Evolutionary conservation across 805 yeast genomes (phyloP).

Genomic region (Candida jianshihensis): DNA sequence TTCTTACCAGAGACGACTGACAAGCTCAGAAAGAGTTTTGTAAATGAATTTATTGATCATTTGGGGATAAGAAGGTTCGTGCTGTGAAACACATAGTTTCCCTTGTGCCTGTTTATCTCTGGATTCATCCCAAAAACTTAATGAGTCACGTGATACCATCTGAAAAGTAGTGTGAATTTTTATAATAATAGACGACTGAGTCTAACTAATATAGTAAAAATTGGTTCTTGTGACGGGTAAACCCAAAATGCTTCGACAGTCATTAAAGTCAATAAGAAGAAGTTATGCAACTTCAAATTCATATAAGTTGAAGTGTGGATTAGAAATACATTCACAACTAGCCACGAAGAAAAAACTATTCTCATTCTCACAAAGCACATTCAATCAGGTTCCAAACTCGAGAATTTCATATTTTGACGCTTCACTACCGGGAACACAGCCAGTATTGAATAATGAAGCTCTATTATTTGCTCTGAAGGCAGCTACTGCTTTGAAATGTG

Average conservation of each 20-base stretch:
- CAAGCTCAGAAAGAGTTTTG: too few species aligned
- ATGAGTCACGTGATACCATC: too few species aligned
- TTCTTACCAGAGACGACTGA: too few species aligned
- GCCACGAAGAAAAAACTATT: slow-evolving; percentile 71
- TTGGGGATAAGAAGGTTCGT: too few species aligned
- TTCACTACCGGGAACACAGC: slow-evolving; percentile 91
- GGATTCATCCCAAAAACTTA: too few species aligned
- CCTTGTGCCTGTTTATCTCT: too few species aligned
- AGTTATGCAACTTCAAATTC: slow-evolving; percentile 6
- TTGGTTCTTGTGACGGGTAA: too few species aligned
- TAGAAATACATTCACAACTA: slow-evolving; percentile 91
- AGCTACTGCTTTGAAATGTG: slow-evolving; percentile 60
- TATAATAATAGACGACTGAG: too few species aligned
- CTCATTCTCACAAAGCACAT: slow-evolving; percentile 48
- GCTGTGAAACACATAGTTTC: too few species aligned
- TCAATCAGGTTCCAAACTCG: slow-evolving; percentile 55
- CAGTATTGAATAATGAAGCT: slow-evolving; percentile 70
- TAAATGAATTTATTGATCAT: too few species aligned
- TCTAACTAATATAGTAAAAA: too few species aligned
- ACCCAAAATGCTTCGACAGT: background rate
- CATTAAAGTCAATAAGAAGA: background rate
- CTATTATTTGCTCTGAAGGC: slow-evolving; percentile 63
- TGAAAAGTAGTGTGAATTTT: too few species aligned
- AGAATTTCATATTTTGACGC: slow-evolving; percentile 74
- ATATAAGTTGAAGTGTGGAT: slow-evolving; percentile 64